These are phyloP conservation scores for Agaricus blazei DNA, from an alignment of 768 basidiomycete species.

Conservation along the genomic window DNA sequence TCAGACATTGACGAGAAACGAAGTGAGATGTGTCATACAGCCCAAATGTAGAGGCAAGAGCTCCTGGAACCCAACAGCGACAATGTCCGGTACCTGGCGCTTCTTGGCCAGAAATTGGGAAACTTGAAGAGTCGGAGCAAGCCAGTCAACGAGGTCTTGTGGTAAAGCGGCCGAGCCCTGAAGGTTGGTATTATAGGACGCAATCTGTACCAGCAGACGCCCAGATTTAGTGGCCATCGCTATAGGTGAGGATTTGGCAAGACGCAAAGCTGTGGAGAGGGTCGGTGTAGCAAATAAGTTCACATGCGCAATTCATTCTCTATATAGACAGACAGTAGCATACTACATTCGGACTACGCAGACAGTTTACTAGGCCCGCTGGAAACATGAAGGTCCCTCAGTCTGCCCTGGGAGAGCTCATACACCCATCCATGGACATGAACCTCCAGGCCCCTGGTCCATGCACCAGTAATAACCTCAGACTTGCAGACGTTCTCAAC, in stretches of 20 bases:
- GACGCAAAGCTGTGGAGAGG: not conserved
- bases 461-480: conserved; percentile 40
- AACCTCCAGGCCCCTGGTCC: conserved; percentile 42
- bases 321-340: too few species aligned
- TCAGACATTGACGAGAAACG: not conserved
- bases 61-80: conserved; percentile 93
- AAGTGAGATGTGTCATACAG: conserved; percentile 43
- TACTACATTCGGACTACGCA: not conserved
- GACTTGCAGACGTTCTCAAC: conserved; percentile 46
- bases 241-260: not conserved
- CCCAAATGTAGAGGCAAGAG: conserved; percentile 85
- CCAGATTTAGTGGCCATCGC: conserved; percentile 15
- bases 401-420: conserved; percentile 50
- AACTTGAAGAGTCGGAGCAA: conserved; percentile 75
- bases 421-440: conserved; percentile 74
- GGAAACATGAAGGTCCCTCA: conserved; percentile 53
- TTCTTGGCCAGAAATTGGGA: conserved; percentile 64
- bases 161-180: conserved; percentile 71
- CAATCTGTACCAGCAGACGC: conserved; percentile 67
- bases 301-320: not conserved
- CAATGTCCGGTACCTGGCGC: conserved; percentile 71
- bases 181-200: conserved; percentile 89
- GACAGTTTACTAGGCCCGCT: conserved; percentile 25
- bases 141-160: conserved; percentile 90
- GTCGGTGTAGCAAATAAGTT: not conserved